Base-by-base conservation (phyloP, 495 filamentous ascomycete genomes). In the Extremus antarcticus region DNA sequence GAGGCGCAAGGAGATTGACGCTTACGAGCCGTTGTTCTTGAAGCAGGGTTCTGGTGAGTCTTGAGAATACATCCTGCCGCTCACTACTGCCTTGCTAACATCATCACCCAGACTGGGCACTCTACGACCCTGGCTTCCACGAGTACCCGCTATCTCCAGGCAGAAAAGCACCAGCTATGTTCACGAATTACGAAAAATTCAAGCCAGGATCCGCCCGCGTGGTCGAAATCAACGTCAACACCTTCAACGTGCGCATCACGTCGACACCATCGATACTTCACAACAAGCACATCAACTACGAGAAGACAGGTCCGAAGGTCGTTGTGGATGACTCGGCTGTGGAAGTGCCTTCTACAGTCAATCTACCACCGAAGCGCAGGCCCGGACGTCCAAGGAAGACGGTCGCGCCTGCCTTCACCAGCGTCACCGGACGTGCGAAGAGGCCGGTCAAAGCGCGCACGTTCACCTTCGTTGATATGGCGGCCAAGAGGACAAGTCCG, bases 121-220 rank as follows among this genome's bases (percentile, higher is more conserved):
- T 61, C 41, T 57, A 53, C 46, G 58, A 61, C 25, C 54, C 58
- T n/a, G 20, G 23, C 11, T 22, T 47, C 19, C 53, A 25, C 49
- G 23, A 25, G 2, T 53, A 45, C 38, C 35, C 43, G 3, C 4
- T 7, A 19, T 40, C 22, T 24, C 10, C 41, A 3, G 17, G 20
- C 24, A 1, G 19, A 25, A 21, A 50, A 19, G 46, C 58, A 19
- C 53, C 57, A 23, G 1, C 19, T 1, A 41, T 49, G 19, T 47
- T 56, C 25, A 13, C 19, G 25, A 15, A 43, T 16, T 54, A 20
- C 45, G 54, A 53, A 21, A 24, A 7, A 3, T 61, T 25, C 45
- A 50, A 50, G 35, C 41, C 54, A 0, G 54, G 54, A 8, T 57
- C 57, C 25, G 24, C 8, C 22, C 48, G 54, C 13, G 49, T 61